These are phyloP conservation scores for Aureobasidium vineae DNA, from an alignment of 2,329 filamentous ascomycete species.

Conservation along the genomic window DNA sequence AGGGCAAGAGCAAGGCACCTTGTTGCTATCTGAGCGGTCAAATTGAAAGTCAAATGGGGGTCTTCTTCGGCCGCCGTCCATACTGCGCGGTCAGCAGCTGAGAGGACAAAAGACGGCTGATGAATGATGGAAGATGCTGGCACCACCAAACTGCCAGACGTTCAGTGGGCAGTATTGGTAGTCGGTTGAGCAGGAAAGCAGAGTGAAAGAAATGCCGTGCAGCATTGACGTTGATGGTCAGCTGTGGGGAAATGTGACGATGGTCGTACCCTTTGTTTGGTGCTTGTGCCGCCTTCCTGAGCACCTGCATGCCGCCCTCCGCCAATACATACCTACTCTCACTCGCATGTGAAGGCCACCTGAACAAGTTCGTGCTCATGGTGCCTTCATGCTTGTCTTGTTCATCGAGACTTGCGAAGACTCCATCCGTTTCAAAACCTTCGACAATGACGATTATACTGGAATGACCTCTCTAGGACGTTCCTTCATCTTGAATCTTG, in stretches of 20 bases:
- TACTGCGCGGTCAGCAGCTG: conserved; percentile 10
- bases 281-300: not conserved
- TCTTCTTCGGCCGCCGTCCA: conserved; percentile 23
- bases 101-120: not conserved
- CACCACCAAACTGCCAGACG: not conserved
- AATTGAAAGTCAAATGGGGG: conserved; percentile 7
- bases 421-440: not conserved
- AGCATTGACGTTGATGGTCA: conserved; percentile 10
- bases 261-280: conserved; percentile 8
- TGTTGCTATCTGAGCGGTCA: conserved; percentile 15
- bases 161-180: not conserved
- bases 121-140: not conserved
- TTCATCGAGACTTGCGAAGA: not conserved
- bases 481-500: not conserved
- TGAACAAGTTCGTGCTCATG: not conserved
- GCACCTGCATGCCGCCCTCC: not conserved
- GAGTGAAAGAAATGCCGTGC: conserved; percentile 14
- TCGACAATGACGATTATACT: not conserved
- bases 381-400: not conserved
- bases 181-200: not conserved
- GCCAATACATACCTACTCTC: not conserved
- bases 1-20: not conserved
- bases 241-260: conserved; percentile 20
- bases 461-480: not conserved
- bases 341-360: not conserved